Evolutionary conservation across 2,329 filamentous ascomycete genomes (phyloP).

Genomic region (Colletotrichum siamense): DNA sequence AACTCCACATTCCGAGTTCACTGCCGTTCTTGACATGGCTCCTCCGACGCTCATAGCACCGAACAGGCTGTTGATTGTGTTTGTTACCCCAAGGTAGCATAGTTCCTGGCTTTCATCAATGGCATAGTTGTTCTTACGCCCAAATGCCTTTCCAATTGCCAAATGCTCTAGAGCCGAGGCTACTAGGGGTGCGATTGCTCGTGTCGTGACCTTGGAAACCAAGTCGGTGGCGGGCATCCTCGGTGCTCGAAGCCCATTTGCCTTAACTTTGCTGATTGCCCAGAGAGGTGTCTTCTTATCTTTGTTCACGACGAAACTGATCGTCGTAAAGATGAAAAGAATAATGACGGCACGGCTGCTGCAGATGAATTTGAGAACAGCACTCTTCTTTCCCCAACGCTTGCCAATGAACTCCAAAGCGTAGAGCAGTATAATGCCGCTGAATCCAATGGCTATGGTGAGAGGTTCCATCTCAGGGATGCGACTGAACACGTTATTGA

Average conservation of each 20-base stretch:
- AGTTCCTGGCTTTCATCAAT: constrained; percentile 71
- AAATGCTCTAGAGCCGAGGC: constrained; percentile 68
- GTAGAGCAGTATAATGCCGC: constrained; percentile 60
- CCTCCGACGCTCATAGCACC: constrained; percentile 68
- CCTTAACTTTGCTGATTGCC: constrained; percentile 61
- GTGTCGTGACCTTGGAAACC: constrained; percentile 57
- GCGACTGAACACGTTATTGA: constrained; percentile 62
- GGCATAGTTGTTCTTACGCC: constrained; percentile 64
- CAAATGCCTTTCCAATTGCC: constrained; percentile 69
- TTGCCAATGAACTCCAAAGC: constrained; percentile 63
- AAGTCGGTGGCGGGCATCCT: constrained; percentile 52
- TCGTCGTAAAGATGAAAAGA: constrained; percentile 65
- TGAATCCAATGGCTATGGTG: constrained; percentile 65
- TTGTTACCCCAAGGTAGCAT: constrained; percentile 65
- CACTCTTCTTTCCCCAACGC: constrained; percentile 63
- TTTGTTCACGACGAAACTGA: constrained; percentile 68
- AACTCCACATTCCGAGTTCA: constrained; percentile 70
- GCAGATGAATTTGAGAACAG: constrained; percentile 61
- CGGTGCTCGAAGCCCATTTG: constrained; percentile 58
- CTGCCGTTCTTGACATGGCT: constrained; percentile 71
- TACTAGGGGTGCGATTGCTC: constrained; percentile 65
- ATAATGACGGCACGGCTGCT: constrained; percentile 67
- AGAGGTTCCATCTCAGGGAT: constrained; percentile 63
- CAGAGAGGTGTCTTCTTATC: constrained; percentile 57
- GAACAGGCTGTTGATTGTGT: constrained; percentile 70